Evolutionary conservation across 768 basidiomycete species (phyloP), one percentile per base, ranked within the genome.

Genomic region (Tricholoma hemisulphureum): DNA sequence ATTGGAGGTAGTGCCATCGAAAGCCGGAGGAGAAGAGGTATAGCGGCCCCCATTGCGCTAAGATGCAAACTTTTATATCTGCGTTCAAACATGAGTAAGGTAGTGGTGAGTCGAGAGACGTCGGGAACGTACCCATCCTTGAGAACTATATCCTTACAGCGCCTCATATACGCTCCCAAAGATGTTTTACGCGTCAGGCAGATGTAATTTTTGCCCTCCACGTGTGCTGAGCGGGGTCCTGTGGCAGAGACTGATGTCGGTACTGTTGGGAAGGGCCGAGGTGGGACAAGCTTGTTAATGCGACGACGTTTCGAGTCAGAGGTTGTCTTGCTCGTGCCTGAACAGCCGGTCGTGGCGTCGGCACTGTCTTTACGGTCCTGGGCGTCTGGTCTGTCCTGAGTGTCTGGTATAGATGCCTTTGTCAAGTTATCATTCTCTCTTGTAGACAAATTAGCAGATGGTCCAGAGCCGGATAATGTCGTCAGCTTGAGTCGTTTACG

Each of bases 41-140:
- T 94, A 1, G 94, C 92, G 4, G 93, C 93, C 23, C 92, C 93
- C 85, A 95, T 88, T 6, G 91, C 93, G 58, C 82, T 84, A 43
- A 95, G 71, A 69, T 86, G 83, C 29, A 95, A 71, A 4, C 82
- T 85, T 61, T 88, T 88, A 66, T 90, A 87, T 32, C 90, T 92
- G 63, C 9, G 35, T 32, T 28, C 29, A 29, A 53, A 43, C 39
- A 43, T 41, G 55, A 29, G 9, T 45, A 18, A 50, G 16, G 43
- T 16, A 4, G 13, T 28, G 20, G 18, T 16, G 16, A 26, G 55
- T 24, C 35, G 32, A 37, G 39, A 62, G 14, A 23, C 23, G 28
- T 21, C 28, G 34, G 43, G 20, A n/a, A 63, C 82, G 45, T 65
- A 91, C 86, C 89, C 91, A 61, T 93, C 85, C 43, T 85, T 81